phyloP scores from a whole-genome alignment of 148 eudicot species.

The Heliosperma pusillum region DNA sequence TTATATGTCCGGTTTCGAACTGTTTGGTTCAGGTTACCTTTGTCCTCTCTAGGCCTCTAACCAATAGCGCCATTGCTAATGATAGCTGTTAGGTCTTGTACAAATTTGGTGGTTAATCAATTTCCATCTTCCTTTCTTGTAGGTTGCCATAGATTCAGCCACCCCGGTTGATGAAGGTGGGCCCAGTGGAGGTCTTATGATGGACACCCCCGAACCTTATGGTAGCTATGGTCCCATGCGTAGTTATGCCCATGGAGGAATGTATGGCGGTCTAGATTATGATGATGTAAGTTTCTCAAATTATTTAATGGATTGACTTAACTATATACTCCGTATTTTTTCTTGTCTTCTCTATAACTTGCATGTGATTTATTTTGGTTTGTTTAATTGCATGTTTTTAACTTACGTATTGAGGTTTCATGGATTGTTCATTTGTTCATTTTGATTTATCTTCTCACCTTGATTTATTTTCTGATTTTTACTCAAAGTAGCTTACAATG shows the following conservation, averaged over 20 bases:
- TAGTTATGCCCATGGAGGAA: slow-evolving; percentile 47
- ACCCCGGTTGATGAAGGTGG: slow-evolving; percentile 92
- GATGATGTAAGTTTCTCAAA: slow-evolving; percentile 68
- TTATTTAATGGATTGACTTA: neutral
- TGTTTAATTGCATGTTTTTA: neutral
- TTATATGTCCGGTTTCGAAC: neutral
- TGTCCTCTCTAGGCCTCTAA: neutral
- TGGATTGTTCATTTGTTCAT: neutral
- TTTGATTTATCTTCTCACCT: neutral
- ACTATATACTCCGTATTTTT: no score
- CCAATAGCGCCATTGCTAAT: neutral
- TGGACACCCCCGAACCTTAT: slow-evolving; percentile 73
- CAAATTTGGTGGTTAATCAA: neutral
- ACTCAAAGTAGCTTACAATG: neutral
- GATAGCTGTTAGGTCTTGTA: neutral
- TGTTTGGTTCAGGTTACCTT: neutral
- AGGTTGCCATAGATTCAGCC: slow-evolving; percentile 98
- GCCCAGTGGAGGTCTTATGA: slow-evolving; percentile 52
- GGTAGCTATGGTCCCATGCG: slow-evolving; percentile 81
- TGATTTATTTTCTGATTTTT: neutral
- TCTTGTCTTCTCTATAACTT: no score
- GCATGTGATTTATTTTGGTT: no score
- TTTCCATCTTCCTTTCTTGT: slow-evolving; percentile 12
- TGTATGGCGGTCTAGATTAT: slow-evolving; percentile 70
- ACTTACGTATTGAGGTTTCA: neutral